phyloP scores from a whole-genome alignment of 257 asterid genomes.

The Thymus quinquecostatus region DNA sequence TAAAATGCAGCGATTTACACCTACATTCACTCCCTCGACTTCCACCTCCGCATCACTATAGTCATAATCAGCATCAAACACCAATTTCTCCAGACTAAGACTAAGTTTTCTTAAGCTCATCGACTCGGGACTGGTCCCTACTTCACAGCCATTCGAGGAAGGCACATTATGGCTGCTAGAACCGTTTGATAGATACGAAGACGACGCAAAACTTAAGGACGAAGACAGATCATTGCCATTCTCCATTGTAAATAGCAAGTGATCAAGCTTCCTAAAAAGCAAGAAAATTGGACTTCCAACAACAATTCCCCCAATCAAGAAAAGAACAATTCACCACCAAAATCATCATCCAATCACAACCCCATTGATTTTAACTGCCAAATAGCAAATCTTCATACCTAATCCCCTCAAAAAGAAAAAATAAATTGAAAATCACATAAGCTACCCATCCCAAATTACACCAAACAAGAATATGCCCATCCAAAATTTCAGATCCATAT shows the following conservation, averaged over 20 bases:
- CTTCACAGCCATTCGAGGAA: constrained; percentile 38
- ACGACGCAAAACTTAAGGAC: constrained; percentile 60
- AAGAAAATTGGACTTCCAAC: not conserved
- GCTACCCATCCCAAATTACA: constrained; percentile 15
- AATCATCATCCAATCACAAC: not conserved
- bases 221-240: constrained; percentile 59
- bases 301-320: not conserved
- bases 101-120: constrained; percentile 62
- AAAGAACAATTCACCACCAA: not conserved
- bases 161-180: constrained; percentile 43
- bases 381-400: not conserved
- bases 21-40: constrained; percentile 65
- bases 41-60: constrained; percentile 74
- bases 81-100: constrained; percentile 61
- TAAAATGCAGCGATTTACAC: constrained; percentile 79
- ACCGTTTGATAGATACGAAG: constrained; percentile 64
- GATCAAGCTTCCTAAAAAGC: not conserved
- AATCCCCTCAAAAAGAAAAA: not conserved
- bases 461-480: constrained; percentile 1
- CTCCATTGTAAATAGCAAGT: constrained; percentile 46
- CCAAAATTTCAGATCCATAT: constrained; percentile 16
- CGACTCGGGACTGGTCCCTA: constrained; percentile 51
- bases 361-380: not conserved
- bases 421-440: not conserved
- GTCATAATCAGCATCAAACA: constrained; percentile 57